phyloP scores from a whole-genome alignment of 352 stramenopile genomes.

The Phytophthora citrophthora region DNA sequence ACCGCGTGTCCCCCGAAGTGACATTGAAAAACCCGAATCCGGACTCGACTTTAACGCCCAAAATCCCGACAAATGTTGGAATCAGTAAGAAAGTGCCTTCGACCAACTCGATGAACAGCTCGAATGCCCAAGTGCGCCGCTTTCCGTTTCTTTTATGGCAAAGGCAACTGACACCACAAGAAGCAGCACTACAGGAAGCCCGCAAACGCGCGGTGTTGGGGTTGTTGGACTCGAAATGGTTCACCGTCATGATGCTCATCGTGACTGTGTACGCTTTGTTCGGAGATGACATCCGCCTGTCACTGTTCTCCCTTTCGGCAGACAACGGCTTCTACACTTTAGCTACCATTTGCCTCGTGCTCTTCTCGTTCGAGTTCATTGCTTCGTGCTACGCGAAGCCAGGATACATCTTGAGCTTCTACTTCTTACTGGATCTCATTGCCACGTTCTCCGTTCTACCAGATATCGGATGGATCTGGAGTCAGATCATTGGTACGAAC shows the following conservation, averaged over 20 bases:
- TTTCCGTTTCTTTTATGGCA: constrained; percentile 21
- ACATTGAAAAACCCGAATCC: constrained; percentile 69
- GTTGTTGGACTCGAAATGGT: constrained; percentile 79
- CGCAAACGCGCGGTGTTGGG: constrained; percentile 44
- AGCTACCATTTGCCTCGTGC: constrained; percentile 85
- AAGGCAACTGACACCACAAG: constrained; percentile 36
- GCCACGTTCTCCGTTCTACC: constrained; percentile 84
- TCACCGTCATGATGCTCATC: constrained; percentile 87
- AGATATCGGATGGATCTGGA: constrained; percentile 87
- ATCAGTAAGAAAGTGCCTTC: constrained; percentile 33
- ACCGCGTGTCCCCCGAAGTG: constrained; percentile 78
- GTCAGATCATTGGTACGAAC: constrained; percentile 68
- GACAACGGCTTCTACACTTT: constrained; percentile 89
- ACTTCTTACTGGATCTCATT: constrained; percentile 90
- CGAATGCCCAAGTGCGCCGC: constrained; percentile 8
- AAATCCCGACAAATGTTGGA: constrained; percentile 56
- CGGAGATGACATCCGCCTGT: constrained; percentile 90
- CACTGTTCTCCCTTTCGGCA: constrained; percentile 63
- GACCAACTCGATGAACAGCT: constrained; percentile 5
- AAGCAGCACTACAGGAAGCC: constrained; percentile 49
- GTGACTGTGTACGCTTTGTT: constrained; percentile 94
- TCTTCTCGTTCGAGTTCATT: constrained; percentile 92
- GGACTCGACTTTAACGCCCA: constrained; percentile 63
- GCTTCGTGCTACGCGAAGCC: constrained; percentile 76
- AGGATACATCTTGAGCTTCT: constrained; percentile 91